phyloP scores from a whole-genome alignment of 2,329 filamentous ascomycete genomes.

The Microcera coccophila region DNA sequence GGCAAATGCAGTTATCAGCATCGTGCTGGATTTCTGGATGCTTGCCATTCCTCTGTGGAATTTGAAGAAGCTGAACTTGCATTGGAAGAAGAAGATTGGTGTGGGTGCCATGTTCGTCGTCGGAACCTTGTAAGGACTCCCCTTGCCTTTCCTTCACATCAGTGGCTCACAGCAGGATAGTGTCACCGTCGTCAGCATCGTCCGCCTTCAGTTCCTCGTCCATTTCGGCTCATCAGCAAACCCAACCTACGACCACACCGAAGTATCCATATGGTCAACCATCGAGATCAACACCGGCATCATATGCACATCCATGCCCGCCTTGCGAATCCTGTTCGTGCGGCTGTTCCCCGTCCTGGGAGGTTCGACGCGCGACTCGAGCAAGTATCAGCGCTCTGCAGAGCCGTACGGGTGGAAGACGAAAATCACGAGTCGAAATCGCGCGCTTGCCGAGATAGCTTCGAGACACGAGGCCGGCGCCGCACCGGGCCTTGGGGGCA shows the following conservation, averaged over 20 bases:
- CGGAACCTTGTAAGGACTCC: constrained; percentile 36
- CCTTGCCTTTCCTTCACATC: background rate
- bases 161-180: constrained; percentile 11
- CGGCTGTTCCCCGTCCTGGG: constrained; percentile 27
- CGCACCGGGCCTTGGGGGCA: constrained; percentile 18
- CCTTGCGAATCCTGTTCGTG: constrained; percentile 29
- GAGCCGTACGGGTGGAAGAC: constrained; percentile 20
- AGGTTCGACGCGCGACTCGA: constrained; percentile 22
- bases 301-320: constrained; percentile 34
- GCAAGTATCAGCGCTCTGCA: constrained; percentile 22
- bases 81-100: constrained; percentile 41
- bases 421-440: constrained; percentile 17
- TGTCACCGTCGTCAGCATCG: constrained; percentile 30
- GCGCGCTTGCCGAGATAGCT: constrained; percentile 17
- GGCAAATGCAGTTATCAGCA: constrained; percentile 40
- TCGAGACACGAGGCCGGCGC: constrained; percentile 18
- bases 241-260: constrained; percentile 29
- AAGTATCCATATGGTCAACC: constrained; percentile 32
- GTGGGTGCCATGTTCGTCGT: constrained; percentile 43
- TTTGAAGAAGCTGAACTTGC: constrained; percentile 31
- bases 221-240: constrained; percentile 26
- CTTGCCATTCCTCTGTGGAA: constrained; percentile 39
- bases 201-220: constrained; percentile 28
- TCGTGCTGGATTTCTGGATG: constrained; percentile 42
- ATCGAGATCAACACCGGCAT: constrained; percentile 36